Base-by-base conservation (phyloP, 345 rosid species). In the Moricandia arvensis region DNA sequence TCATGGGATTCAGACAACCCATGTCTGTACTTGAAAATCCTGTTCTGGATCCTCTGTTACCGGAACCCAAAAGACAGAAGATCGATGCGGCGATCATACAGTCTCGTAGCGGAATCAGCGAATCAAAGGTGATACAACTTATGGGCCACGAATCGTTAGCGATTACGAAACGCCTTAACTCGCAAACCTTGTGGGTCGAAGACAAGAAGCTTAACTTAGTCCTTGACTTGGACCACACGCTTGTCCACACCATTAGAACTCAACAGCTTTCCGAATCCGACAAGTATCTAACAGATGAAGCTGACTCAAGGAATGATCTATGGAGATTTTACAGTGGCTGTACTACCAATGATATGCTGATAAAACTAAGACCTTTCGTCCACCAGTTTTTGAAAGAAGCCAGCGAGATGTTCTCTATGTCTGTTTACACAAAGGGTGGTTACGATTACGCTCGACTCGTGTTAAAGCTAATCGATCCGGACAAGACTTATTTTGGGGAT, bases 381-480 rank as follows among this genome's bases (percentile, higher is more conserved):
- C 64, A 4, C 31, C 24, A 64, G 71, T 73, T 73, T 64, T 29
- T 73, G 3, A 26, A n/a, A 66, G 61, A 67, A 75, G 78, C 78
- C 3, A 67, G 8, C 27, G 33, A 75, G 29, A 16, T 66, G 37
- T 75, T 74, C 35, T 31, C 66, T 24, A 30, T 75, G 67, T 45
- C 68, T 9, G 73, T 75, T 67, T 75, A 75, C 54, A 75, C 73
- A 24, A 68, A 47, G 3, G 79, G 54, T 33, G 17, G 35, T 34
- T 7, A 4, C 6, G 43, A 10, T 0, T 75, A 75, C 15, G 74
- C 72, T 34, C 29, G 13, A 1, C 0, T 9, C 8, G 73, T 68
- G 66, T 8, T 68, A 31, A 9, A 34, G 1, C 12, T 75, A 53
- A 67, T 75, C 18, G 73, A 75, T 60, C 79, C 73, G 41, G 2